phyloP scores from a whole-genome alignment of 768 basidiomycete species.

The Favolaschia claudopus region DNA sequence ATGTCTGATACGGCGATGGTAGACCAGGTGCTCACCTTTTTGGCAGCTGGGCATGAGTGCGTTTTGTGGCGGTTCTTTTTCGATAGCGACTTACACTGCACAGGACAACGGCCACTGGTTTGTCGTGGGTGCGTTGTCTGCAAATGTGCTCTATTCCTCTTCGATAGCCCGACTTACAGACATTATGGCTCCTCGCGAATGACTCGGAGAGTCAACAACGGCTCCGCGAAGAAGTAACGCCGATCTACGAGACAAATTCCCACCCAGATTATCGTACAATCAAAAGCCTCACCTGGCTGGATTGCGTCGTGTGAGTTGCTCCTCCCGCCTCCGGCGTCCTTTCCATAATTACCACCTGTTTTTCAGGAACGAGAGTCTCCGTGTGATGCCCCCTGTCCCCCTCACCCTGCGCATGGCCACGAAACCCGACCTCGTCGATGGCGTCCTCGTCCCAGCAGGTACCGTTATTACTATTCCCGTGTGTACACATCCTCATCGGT shows the following conservation, averaged over 20 bases:
- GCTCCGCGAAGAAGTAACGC: slow-evolving; percentile 61
- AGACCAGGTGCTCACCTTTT: slow-evolving; percentile 62
- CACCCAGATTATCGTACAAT: slow-evolving; percentile 48
- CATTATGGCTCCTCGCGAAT: slow-evolving; percentile 61
- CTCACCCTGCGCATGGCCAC: slow-evolving; percentile 46
- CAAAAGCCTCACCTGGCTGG: slow-evolving; percentile 49
- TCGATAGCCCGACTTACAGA: slow-evolving; percentile 37
- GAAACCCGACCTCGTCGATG: slow-evolving; percentile 49
- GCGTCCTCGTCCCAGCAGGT: slow-evolving; percentile 51
- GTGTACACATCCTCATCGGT: slow-evolving; percentile 13
- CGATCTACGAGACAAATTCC: slow-evolving; percentile 41
- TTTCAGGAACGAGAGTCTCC: slow-evolving; percentile 48
- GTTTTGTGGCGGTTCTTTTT: slow-evolving; percentile 1
- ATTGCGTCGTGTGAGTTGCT: slow-evolving; percentile 46
- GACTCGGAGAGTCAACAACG: slow-evolving; percentile 55
- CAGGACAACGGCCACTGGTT: slow-evolving; percentile 55
- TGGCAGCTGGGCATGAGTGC: slow-evolving; percentile 48
- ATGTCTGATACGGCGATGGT: slow-evolving; percentile 59
- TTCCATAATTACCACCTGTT: not conserved
- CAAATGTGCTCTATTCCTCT: not conserved
- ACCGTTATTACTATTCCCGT: slow-evolving; percentile 51
- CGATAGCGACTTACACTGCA: slow-evolving; percentile 18
- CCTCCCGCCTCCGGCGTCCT: not conserved
- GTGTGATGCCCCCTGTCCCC: slow-evolving; percentile 50
- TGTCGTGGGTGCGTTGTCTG: slow-evolving; percentile 50